Evolutionary conservation across 2,329 filamentous ascomycete species (phyloP).

Genomic region (Fusarium tupiense): DNA sequence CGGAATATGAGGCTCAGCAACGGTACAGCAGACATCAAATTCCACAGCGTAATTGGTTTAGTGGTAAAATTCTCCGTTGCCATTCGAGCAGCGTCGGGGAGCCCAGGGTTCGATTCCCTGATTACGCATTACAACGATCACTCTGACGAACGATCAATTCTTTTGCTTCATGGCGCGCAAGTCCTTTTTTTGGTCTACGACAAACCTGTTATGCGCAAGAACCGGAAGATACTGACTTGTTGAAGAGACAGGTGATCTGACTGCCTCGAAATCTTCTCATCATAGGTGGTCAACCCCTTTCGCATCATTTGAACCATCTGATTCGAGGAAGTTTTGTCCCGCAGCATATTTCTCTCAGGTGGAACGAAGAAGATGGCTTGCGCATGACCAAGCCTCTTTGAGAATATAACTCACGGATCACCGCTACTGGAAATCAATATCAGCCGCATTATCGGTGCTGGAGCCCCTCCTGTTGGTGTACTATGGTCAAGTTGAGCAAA

Average conservation of each 20-base stretch:
- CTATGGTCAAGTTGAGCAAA: constrained; percentile 2
- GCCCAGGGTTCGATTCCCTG: constrained; percentile 32
- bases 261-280: background rate
- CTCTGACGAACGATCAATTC: fast-evolving
- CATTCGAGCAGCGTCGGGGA: constrained; percentile 24
- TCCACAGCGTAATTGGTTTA: constrained; percentile 11
- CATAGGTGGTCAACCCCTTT: background rate
- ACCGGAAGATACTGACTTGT: background rate
- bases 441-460: constrained; percentile 12
- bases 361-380: constrained; percentile 10
- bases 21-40: fast-evolving
- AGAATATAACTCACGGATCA: constrained; percentile 8
- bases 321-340: constrained; percentile 8
- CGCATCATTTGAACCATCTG: background rate
- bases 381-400: constrained; percentile 28
- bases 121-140: constrained; percentile 1
- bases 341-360: background rate
- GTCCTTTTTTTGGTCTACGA: background rate
- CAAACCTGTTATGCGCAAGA: background rate
- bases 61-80: constrained; percentile 24
- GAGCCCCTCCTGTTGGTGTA: background rate
- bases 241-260: background rate
- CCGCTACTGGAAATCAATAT: constrained; percentile 9
- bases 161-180: background rate
- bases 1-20: background rate